Evolutionary conservation across 2,329 filamentous ascomycete genomes (phyloP).

Genomic region (Aspergillus sp.): DNA sequence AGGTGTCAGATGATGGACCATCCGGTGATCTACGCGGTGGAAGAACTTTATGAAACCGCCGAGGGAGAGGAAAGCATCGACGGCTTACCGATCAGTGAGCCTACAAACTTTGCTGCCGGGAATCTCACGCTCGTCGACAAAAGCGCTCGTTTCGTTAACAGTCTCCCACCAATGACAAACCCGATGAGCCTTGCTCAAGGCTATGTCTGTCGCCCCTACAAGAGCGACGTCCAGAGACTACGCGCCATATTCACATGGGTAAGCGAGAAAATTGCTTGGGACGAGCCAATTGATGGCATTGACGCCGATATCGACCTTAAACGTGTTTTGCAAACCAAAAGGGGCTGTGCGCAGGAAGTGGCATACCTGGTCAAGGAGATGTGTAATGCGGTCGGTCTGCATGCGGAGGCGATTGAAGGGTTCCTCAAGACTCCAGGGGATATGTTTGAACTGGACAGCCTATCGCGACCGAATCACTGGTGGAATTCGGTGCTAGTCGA

Average conservation of each 20-base stretch:
- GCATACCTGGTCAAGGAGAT: constrained; percentile 87
- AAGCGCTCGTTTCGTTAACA: constrained; percentile 87
- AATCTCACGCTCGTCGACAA: constrained; percentile 93
- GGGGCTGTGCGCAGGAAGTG: constrained; percentile 87
- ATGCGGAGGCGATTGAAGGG: constrained; percentile 83
- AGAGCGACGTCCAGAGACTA: constrained; percentile 89
- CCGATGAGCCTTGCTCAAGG: constrained; percentile 82
- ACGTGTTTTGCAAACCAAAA: constrained; percentile 79
- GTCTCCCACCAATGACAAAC: constrained; percentile 79
- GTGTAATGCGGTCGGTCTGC: constrained; percentile 86
- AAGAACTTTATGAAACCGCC: constrained; percentile 80
- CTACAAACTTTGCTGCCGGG: constrained; percentile 77
- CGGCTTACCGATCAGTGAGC: constrained; percentile 78
- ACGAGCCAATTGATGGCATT: constrained; percentile 87
- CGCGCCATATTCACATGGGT: constrained; percentile 98
- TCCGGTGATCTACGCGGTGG: constrained; percentile 83
- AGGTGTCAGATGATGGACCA: constrained; percentile 94
- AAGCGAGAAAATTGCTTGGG: constrained; percentile 92
- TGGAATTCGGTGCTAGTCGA: constrained; percentile 96
- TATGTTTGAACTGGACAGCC: constrained; percentile 74
- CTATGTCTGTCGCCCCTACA: constrained; percentile 91
- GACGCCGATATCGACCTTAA: constrained; percentile 78
- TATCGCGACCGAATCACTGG: constrained; percentile 92
- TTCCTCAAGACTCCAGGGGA: constrained; percentile 93
- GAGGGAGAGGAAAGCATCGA: constrained; percentile 90